phyloP scores from a whole-genome alignment of 2,329 filamentous ascomycete species.

The Chaetomiaceae sp. region DNA sequence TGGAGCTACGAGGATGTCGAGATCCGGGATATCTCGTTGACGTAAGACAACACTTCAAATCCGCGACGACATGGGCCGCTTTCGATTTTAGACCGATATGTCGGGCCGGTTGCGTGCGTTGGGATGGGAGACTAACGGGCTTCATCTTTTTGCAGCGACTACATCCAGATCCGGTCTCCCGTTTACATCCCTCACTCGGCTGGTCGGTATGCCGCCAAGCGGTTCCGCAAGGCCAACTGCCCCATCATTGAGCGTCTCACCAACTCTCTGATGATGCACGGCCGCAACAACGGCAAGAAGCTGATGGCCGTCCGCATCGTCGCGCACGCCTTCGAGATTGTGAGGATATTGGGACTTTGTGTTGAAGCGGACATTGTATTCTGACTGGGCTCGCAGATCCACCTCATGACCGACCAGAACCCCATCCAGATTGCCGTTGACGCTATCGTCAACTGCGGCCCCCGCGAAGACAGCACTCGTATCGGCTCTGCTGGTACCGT shows the following conservation, averaged over 20 bases:
- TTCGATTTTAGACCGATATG: slow-evolving; percentile 1
- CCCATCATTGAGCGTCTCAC: slow-evolving; percentile 99
- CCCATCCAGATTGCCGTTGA: slow-evolving; percentile 99
- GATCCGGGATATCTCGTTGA: slow-evolving; percentile 99
- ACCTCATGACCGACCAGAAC: slow-evolving; percentile 99
- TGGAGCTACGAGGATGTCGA: slow-evolving; percentile 98
- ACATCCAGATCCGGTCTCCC: slow-evolving; percentile 98
- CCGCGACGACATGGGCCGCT: slow-evolving; percentile 2
- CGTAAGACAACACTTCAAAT: slow-evolving; percentile 61
- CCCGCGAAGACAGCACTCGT: slow-evolving; percentile 99
- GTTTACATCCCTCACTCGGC: slow-evolving; percentile 99
- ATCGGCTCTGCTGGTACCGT: slow-evolving; percentile 99
- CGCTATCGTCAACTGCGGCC: slow-evolving; percentile 99
- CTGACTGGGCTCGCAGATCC: slow-evolving; percentile 62
- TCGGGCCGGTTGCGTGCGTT: slow-evolving; percentile 2
- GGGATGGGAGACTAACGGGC: slow-evolving; percentile 32
- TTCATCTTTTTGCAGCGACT: slow-evolving; percentile 71
- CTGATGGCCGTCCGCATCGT: slow-evolving; percentile 99
- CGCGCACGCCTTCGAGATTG: slow-evolving; percentile 98
- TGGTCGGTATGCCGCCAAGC: slow-evolving; percentile 97
- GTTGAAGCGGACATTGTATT: neutral
- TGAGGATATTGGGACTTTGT: slow-evolving; percentile 40
- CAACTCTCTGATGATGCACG: slow-evolving; percentile 99
- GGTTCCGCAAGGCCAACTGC: slow-evolving; percentile 99
- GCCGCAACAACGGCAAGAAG: slow-evolving; percentile 99